Conservation (phyloP, 805 yeast genomes). For the Kuraishia borneana region DNA sequence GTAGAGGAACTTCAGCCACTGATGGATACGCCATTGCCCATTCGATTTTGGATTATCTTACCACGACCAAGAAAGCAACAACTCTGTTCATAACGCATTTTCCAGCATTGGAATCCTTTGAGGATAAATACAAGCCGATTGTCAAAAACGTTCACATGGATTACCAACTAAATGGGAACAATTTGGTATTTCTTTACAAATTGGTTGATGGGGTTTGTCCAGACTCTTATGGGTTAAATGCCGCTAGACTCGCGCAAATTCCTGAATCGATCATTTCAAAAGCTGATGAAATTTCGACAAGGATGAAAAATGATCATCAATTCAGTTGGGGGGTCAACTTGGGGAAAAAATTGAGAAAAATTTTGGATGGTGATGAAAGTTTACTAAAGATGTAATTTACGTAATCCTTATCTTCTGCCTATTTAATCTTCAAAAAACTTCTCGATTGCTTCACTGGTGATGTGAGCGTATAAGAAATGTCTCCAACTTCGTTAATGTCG, state of each 20-base stretch:
- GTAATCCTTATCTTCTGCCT: background rate
- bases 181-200: slow-evolving; percentile 40
- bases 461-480: slow-evolving; percentile 46
- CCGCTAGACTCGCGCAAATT: slow-evolving; percentile 66
- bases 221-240: slow-evolving; percentile 76
- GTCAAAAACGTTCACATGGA: slow-evolving; percentile 69
- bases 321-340: background rate
- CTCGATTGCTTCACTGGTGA: slow-evolving; percentile 5
- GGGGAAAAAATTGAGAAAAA: background rate
- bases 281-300: slow-evolving; percentile 28
- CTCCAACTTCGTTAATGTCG: slow-evolving; percentile 34
- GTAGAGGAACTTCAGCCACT: slow-evolving; percentile 55
- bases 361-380: background rate
- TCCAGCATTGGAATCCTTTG: slow-evolving; percentile 49
- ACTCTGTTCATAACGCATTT: slow-evolving; percentile 80
- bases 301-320: background rate
- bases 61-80: slow-evolving; percentile 32
- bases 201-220: slow-evolving; percentile 37
- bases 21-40: slow-evolving; percentile 83
- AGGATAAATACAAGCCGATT: slow-evolving; percentile 20
- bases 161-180: slow-evolving; percentile 22
- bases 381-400: background rate
- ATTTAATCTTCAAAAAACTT: slow-evolving; percentile 2
- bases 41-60: slow-evolving; percentile 53
- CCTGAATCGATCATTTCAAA: slow-evolving; percentile 30